Conservation (phyloP, 2,329 filamentous ascomycete species). For the Cladobotryum protrusum region DNA sequence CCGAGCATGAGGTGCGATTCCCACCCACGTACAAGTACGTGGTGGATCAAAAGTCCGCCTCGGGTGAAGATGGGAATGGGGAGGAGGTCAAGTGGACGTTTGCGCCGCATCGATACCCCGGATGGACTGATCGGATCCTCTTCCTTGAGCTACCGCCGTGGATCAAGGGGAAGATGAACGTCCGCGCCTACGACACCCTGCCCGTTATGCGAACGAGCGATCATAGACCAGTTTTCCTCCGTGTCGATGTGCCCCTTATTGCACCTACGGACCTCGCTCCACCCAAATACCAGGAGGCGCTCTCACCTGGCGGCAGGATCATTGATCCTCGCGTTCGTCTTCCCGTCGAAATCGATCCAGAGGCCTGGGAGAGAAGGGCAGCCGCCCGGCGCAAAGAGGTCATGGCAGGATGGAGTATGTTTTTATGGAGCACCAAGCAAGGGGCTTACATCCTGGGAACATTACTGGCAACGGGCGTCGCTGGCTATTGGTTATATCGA, state of each 20-base stretch:
- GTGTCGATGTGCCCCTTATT: slow-evolving; percentile 59
- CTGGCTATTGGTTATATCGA: slow-evolving; percentile 39
- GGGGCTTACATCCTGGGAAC: slow-evolving; percentile 42
- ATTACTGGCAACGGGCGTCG: slow-evolving; percentile 34
- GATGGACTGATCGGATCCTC: slow-evolving; percentile 89
- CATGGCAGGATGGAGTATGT: slow-evolving; percentile 48
- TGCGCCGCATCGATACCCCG: slow-evolving; percentile 77
- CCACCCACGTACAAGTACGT: slow-evolving; percentile 93
- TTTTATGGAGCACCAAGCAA: slow-evolving; percentile 48
- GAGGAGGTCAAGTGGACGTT: slow-evolving; percentile 57
- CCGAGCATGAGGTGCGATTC: slow-evolving; percentile 69
- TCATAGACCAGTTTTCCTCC: slow-evolving; percentile 76
- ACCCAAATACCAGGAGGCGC: slow-evolving; percentile 12
- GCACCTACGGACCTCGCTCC: slow-evolving; percentile 33
- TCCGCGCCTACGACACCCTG: slow-evolving; percentile 67
- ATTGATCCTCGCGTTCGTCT: slow-evolving; percentile 39
- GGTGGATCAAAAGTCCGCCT: slow-evolving; percentile 28
- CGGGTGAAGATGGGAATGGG: slow-evolving; percentile 21
- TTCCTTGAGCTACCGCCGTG: slow-evolving; percentile 60
- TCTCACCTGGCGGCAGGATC: slow-evolving; percentile 8
- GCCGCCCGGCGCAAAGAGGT: slow-evolving; percentile 41
- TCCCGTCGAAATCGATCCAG: slow-evolving; percentile 47
- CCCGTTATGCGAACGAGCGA: slow-evolving; percentile 79
- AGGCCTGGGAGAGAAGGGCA: slow-evolving; percentile 47
- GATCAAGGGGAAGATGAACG: slow-evolving; percentile 39